Base-by-base conservation (phyloP, 2,329 filamentous ascomycete species). In the Colletotrichum coccodes region DNA sequence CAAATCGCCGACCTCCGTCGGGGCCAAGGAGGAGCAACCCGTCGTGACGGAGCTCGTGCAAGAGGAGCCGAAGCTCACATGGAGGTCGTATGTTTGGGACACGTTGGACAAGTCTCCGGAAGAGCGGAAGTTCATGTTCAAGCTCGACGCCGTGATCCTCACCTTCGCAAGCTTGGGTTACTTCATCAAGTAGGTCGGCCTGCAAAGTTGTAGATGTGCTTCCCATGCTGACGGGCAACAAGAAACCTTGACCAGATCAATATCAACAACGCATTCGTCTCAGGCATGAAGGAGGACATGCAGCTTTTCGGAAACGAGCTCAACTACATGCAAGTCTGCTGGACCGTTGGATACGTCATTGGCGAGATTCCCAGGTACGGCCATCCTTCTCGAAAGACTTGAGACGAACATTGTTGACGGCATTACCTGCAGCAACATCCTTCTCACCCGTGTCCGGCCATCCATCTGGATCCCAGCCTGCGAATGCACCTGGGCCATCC, bases 1-100 rank as follows among this genome's bases (percentile, higher is more conserved):
- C 47, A 68, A 60, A 4, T 68, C 65, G 12, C 65, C 54, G 8
- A 44, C 38, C 16, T 60, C 61, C 1, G 18, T 47, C 6, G 47
- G 14, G 1, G 61, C 9, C 6, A n/a, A 38, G 7, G 40, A 36
- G 14, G 49, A 21, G 9, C 40, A 53, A 7, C 30, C 65, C 1
- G 26, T 36, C 18, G 53, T 34, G 6, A 34, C 46, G 2, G 56
- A 68, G 30, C 40, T 73, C 36, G 67, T 75, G 18, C 72, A 75
- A 28, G 68, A 77, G 36, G 74, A 73, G 7, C 81, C 80, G 0
- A 79, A 80, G 53, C 68, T 70, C 38, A 84, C 80, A 28, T 86
- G 84, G 84, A 78, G 78, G 28, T 84, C 83, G 0, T 83, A 84
- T 52, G 11, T 86, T n/a, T 86, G 84, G 84, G 84, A 86, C 67